These are phyloP conservation scores for Termitomyces sp. DNA, from an alignment of 768 basidiomycete species.

Conservation along the genomic window DNA sequence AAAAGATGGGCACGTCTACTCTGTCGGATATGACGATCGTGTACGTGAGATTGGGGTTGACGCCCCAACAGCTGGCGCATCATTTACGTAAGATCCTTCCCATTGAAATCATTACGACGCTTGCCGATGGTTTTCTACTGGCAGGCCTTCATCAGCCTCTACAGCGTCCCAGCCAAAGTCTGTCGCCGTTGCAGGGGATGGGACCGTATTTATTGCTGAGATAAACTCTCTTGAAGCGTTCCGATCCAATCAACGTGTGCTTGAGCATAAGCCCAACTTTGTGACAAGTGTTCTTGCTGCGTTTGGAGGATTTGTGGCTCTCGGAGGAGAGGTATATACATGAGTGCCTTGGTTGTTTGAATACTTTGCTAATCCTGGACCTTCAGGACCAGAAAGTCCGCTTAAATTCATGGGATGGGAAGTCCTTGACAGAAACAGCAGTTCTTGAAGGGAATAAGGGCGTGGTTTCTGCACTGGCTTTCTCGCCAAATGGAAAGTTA, in stretches of 20 bases:
- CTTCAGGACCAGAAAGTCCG: slow-evolving; percentile 70
- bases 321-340: slow-evolving; percentile 68
- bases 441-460: slow-evolving; percentile 69
- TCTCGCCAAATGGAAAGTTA: slow-evolving; percentile 72
- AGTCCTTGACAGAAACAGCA: slow-evolving; percentile 49
- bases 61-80: slow-evolving; percentile 37
- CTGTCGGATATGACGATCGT: slow-evolving; percentile 78
- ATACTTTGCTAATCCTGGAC: not conserved
- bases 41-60: slow-evolving; percentile 59
- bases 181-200: slow-evolving; percentile 55
- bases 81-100: not conserved
- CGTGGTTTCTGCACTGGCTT: slow-evolving; percentile 67
- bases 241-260: slow-evolving; percentile 65
- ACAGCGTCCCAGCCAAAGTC: slow-evolving; percentile 66
- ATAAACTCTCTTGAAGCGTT: slow-evolving; percentile 60
- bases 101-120: not conserved
- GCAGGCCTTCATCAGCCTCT: slow-evolving; percentile 48
- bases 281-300: slow-evolving; percentile 57
- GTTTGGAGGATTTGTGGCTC: slow-evolving; percentile 49
- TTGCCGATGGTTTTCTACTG: not conserved
- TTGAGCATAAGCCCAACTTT: slow-evolving; percentile 49
- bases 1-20: slow-evolving; percentile 52
- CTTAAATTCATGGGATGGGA: slow-evolving; percentile 71
- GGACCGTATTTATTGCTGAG: slow-evolving; percentile 64
- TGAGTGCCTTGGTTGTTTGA: not conserved